These are phyloP conservation scores for Pterocarpus santalinus DNA, from an alignment of 306 rosid species.

Conservation along the genomic window DNA sequence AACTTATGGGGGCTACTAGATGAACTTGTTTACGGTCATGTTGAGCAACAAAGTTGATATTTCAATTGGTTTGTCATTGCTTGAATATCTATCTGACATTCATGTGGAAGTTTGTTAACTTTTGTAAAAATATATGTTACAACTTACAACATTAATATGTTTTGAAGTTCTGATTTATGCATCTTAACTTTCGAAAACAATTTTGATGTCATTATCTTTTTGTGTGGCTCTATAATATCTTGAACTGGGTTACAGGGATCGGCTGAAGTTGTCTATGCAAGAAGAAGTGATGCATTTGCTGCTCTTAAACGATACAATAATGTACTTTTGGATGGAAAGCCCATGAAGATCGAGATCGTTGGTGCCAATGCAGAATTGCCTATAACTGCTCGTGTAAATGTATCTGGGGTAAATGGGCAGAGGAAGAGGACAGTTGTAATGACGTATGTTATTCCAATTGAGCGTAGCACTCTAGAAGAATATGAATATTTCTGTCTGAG, in stretches of 20 bases:
- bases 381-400: slow-evolving; percentile 84
- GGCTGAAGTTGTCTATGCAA: slow-evolving; percentile 90
- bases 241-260: slow-evolving; percentile 72
- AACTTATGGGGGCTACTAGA: background rate
- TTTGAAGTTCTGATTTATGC: background rate
- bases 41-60: background rate
- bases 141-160: background rate
- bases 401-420: slow-evolving; percentile 81
- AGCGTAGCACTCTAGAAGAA: background rate
- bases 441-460: slow-evolving; percentile 64
- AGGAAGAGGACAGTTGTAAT: slow-evolving; percentile 83
- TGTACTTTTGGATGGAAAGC: slow-evolving; percentile 93
- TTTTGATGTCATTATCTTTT: background rate
- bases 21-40: slow-evolving; percentile 9
- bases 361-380: slow-evolving; percentile 77
- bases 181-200: background rate
- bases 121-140: background rate
- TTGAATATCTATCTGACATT: background rate
- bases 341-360: slow-evolving; percentile 93
- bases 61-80: slow-evolving; percentile 15
- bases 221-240: background rate
- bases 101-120: background rate
- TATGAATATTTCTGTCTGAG: background rate
- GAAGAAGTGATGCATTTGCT: slow-evolving; percentile 96
- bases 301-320: slow-evolving; percentile 89